Base-by-base conservation (phyloP, 345 rosid genomes). In the Pistacia vera region DNA sequence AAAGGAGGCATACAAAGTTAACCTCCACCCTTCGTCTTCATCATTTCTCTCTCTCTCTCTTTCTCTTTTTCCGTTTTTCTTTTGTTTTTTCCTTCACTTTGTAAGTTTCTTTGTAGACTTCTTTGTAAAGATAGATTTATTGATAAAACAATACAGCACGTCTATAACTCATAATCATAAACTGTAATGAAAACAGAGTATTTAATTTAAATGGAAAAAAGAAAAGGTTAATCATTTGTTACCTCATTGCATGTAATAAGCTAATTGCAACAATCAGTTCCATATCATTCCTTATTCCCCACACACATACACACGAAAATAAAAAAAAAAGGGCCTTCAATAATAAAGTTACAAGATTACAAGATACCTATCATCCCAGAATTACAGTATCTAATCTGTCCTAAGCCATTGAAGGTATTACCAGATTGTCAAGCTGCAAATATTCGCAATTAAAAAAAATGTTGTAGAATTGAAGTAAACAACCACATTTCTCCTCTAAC, bases 301-400 rank as follows among this genome's bases (percentile, higher is more conserved):
- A 2, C 41, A 38, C 41, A 38, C 41, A 38, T 6, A 30, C 33
- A 30, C 25, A 25, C 25, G 25, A 25, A 25, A 25, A 25, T 0
- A 25, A 0, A 25, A 25, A 25, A 41, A 41, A 41, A 41, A 41
- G 0, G 46, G 0, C 46, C 46, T 5, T 41, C 46, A 41, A 41
- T 41, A 41, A 41, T 41, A 8, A 7, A 41, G 46, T 41, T 41
- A 5, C 65, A 73, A 12, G 30, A 38, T 18, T 28, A 54, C 36
- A 17, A 74, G 46, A 72, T 71, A 79, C 67, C 44, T 17, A 30
- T 62, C 56, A 73, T 68, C 68, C 71, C 61, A 69, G 41, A 60
- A 65, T 11, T 8, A 44, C 60, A 56, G 56, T 33, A 49, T 52
- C 52, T 30, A 65, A 33, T 63, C 60, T 72, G 48, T 58, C 65